Base-by-base conservation (phyloP, 78 protist genomes). In the Dictyostelium brefeldianum region DNA sequence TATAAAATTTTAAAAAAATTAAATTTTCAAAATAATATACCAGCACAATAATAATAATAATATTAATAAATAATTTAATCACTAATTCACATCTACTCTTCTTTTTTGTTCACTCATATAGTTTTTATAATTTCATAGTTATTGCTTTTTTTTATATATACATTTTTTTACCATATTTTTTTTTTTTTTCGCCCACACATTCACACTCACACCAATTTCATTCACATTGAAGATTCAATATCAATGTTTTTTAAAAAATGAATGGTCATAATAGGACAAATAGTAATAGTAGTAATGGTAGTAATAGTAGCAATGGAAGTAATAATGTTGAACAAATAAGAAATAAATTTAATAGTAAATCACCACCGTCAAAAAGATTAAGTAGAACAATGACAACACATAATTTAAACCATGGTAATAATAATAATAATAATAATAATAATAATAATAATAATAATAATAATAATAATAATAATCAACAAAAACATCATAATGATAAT, bases 371-470 rank as follows among this genome's bases (percentile, higher is more conserved):
- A 56, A 56, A 56, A 51, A 51, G 56, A 51, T 51, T 51, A 51
- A 51, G 56, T 51, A 51, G 56, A 51, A 51, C 56, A 51, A 14
- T 51, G 10, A 51, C n/a, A 14, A 51, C 56, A 51, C n/a, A 14
- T 14, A 36, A 2, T 2, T 36, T 36, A 3, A 36, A 36, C 2
- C 1, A 36, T 36, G 43, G 43, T 2, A 22, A 62, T 62, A 62
- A 59, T 59, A 59, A 59, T 59, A 59, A 59, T 59, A 59, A 59
- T 59, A 59, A 22, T 59, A 59, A 59, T 22, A 59, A 59, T 59
- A 59, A 25, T 62, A 62, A 62, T 3, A 62, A 25, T 29, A 25
- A 64, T 14, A 64, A 64, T 14, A 67, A 67, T 31, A 67, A 67
- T 31, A 62, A 62, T 62, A 25, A 25, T 22, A 62, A 62, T 62